A percentile compares a stretch with the other conserved stretches of the same genome.
Conservation (phyloP, 2,329 filamentous ascomycete genomes). For the Cladophialophora bantiana region DNA sequence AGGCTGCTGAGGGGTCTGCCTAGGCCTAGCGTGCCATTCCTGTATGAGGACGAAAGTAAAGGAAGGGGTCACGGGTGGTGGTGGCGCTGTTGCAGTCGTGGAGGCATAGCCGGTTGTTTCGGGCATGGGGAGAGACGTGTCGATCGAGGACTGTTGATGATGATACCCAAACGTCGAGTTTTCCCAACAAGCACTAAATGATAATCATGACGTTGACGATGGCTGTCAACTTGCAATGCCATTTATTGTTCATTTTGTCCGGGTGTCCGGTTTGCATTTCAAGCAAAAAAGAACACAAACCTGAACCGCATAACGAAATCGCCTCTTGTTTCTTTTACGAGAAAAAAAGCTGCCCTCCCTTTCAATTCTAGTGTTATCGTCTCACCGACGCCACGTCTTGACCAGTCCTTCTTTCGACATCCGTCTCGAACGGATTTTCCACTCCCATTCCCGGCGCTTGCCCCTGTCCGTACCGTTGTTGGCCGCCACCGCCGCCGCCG, state of each 20-base stretch:
- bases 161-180: conserved; percentile 2
- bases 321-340: background rate
- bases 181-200: conserved; percentile 10
- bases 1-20: background rate
- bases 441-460: background rate
- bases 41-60: background rate
- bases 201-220: background rate
- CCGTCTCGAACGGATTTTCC: conserved; percentile 17
- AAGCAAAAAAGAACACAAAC: background rate
- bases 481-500: too few relatives aligned
- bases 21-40: background rate
- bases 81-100: background rate
- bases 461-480: background rate
- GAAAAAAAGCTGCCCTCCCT: background rate
- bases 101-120: background rate
- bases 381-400: conserved; percentile 9
- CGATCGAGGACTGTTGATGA: background rate
- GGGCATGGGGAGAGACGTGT: background rate
- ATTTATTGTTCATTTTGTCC: conserved; percentile 2
- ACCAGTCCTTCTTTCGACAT: background rate
- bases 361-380: background rate
- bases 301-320: background rate
- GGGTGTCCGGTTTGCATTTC: background rate
- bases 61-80: background rate
- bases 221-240: background rate